Base-by-base conservation (phyloP, 495 filamentous ascomycete species). In the Ascobolus immersus region DNA sequence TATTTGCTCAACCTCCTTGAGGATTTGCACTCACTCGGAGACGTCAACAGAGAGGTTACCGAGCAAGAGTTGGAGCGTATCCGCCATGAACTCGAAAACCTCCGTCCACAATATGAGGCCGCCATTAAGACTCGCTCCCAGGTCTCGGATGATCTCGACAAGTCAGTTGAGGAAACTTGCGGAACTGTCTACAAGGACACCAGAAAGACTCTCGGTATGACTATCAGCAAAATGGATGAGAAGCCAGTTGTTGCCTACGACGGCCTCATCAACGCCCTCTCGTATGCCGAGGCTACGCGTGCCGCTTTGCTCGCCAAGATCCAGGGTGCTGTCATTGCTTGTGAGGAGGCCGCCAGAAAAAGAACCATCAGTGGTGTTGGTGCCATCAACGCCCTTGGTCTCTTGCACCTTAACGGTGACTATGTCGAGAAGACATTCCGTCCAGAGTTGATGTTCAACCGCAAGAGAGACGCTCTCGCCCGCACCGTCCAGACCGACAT, bases 1-100 rank as follows among this genome's bases (percentile, higher is more conserved):
- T 96, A 94, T 45, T 70, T 96, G n/a, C 59, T 82, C 41, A 94
- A 96, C 49, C 65, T 94, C 25, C 62, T 96, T 27, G 67, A 73
- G 31, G 86, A 94, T 49, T 52, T 96, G 12, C 63, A 77, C 39
- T 67, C 66, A 6, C 58, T 96, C 24, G 84, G 84, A 2, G 66
- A 65, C 0, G 78, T 93, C 45, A 96, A 96, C 52, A 60, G 67
- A 23, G 80, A 91, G 37, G 68, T 90, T 17, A 80, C 78, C 14
- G 67, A 82, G 40, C 61, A 71, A 5, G 89, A 94, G 51, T 61
- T 93, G 12, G 73, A 90, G 38, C 68, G 80, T 26, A 77, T 94
- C 6, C 69, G 62, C 3, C 64, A 66, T 43, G 80, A 91, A 39
- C 56, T 94, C 19, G 60, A 68, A 21, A 71, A 84, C 35, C 61